phyloP scores from a whole-genome alignment of 148 eudicot genomes.

The Agrostemma githago region DNA sequence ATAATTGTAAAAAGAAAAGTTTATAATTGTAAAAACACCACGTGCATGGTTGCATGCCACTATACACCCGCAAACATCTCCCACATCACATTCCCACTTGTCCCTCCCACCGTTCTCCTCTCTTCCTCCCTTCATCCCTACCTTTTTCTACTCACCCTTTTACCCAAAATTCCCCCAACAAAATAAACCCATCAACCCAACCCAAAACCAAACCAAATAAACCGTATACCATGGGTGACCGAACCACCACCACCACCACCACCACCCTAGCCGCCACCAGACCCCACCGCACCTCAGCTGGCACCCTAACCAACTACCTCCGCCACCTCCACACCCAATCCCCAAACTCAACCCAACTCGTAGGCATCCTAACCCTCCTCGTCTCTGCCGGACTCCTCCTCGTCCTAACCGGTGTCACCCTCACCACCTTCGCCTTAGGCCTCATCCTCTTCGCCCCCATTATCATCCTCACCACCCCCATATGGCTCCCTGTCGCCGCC shows the following conservation, averaged over 20 bases:
- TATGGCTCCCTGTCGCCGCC: constrained; percentile 63
- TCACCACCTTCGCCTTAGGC: constrained; percentile 41
- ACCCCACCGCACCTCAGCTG: constrained; percentile 14
- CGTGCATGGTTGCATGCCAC: constrained; percentile 21
- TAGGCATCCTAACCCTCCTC: constrained; percentile 55
- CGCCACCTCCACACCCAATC: constrained; percentile 38
- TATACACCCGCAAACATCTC: background rate
- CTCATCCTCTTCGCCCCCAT: constrained; percentile 64
- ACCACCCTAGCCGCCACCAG: constrained; percentile 5
- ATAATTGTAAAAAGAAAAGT: too few species aligned
- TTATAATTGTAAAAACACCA: too few species aligned
- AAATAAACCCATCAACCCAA: background rate
- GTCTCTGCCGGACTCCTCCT: constrained; percentile 51
- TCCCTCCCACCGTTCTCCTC: constrained; percentile 8
- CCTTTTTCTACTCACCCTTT: background rate
- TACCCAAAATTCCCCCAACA: background rate
- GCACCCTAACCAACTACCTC: constrained; percentile 31
- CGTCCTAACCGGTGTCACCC: constrained; percentile 53
- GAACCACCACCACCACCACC: background rate
- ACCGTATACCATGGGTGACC: background rate
- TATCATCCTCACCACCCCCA: constrained; percentile 56
- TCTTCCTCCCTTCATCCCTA: background rate
- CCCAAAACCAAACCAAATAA: background rate
- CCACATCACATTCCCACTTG: constrained; percentile 22
- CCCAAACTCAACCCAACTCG: constrained; percentile 56